Conservation (phyloP, 305 asterid species). For the Petunia hybrid region DNA sequence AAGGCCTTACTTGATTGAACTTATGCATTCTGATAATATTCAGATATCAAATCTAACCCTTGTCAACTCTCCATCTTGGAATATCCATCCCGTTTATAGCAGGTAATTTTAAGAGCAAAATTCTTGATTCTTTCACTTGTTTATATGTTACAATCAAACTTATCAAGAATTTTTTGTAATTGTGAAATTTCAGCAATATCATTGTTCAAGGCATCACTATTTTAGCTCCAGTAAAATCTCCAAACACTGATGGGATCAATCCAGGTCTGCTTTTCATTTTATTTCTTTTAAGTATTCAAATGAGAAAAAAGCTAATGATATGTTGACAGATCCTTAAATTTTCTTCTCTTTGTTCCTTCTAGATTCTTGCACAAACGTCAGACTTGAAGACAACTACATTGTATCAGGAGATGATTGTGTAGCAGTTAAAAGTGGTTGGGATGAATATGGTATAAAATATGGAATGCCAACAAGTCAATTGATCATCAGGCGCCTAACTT, state of each 20-base stretch:
- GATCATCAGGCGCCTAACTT: conserved; percentile 38
- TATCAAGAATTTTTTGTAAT: background rate
- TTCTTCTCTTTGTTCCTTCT: background rate
- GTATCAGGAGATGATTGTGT: conserved; percentile 43
- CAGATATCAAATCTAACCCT: conserved; percentile 40
- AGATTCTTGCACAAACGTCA: conserved; percentile 39
- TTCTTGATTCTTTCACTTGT: background rate
- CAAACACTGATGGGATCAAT: conserved; percentile 43
- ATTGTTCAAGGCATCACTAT: conserved; percentile 38
- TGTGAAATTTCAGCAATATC: conserved; percentile 34
- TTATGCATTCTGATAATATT: conserved; percentile 40
- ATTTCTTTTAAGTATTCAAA: background rate
- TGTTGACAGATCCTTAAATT: background rate
- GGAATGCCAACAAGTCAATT: conserved; percentile 42
- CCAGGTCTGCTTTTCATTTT: conserved; percentile 40
- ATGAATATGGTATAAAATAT: conserved; percentile 37
- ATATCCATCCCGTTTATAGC: conserved; percentile 43
- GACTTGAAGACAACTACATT: conserved; percentile 39
- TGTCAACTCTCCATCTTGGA: conserved; percentile 41
- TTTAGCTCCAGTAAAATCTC: conserved; percentile 39
- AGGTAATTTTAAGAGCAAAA: conserved; percentile 18
- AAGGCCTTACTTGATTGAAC: conserved; percentile 38
- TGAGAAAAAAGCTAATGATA: background rate
- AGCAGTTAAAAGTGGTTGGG: conserved; percentile 46
- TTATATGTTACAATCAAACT: background rate